Conservation (phyloP, 2,329 filamentous ascomycete species). For the Hymenoscyphus occultus region DNA sequence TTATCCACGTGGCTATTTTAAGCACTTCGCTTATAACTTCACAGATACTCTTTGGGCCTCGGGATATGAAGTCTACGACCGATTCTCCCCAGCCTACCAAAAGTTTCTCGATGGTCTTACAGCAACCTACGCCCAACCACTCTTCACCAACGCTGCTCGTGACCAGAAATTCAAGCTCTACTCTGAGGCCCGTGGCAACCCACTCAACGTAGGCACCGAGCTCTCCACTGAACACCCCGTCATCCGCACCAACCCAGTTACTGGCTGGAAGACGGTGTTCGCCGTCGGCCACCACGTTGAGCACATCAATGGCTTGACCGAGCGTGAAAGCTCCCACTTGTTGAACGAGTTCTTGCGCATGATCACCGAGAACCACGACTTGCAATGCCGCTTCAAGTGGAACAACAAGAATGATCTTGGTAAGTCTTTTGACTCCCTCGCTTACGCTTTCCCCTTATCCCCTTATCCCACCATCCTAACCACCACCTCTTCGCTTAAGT, state of each 20-base stretch:
- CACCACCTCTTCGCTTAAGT: neutral
- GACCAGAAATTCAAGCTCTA: constrained; percentile 46
- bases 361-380: constrained; percentile 54
- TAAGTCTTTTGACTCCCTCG: constrained; percentile 1
- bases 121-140: constrained; percentile 51
- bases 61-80: constrained; percentile 65
- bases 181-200: constrained; percentile 48
- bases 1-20: constrained; percentile 36
- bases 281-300: constrained; percentile 52
- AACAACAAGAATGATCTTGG: constrained; percentile 48
- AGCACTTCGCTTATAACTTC: constrained; percentile 10
- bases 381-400: constrained; percentile 55
- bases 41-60: constrained; percentile 45
- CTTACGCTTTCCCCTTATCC: neutral
- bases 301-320: constrained; percentile 53
- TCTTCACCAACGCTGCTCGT: constrained; percentile 49
- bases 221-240: constrained; percentile 47
- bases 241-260: constrained; percentile 56
- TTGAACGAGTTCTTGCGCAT: constrained; percentile 40
- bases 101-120: constrained; percentile 58
- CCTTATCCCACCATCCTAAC: neutral
- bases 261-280: constrained; percentile 41
- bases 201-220: constrained; percentile 53
- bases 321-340: constrained; percentile 48
- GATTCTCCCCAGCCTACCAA: constrained; percentile 54